A percentile compares a stretch with the other conserved stretches of the same genome.
These are phyloP conservation scores for Gonapodya prolifera DNA, from an alignment of 192 early-diverging fungal species.

Conservation along the genomic window DNA sequence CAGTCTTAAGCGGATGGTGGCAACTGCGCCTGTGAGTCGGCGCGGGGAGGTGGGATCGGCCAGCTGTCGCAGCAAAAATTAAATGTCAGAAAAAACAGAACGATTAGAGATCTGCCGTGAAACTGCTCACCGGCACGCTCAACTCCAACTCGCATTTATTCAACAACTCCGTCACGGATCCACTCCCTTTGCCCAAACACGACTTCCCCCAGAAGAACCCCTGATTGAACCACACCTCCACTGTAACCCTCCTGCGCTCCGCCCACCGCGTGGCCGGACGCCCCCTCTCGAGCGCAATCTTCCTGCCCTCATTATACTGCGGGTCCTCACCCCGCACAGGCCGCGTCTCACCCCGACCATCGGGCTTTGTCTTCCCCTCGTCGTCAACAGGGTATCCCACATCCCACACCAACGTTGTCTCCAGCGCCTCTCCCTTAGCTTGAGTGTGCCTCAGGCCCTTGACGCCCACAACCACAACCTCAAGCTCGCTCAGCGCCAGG, in stretches of 20 bases:
- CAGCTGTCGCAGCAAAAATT: constrained; percentile 27
- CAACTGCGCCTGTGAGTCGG: constrained; percentile 46
- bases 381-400: neutral
- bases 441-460: neutral
- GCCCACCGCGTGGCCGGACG: neutral
- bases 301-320: neutral
- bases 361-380: neutral
- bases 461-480: neutral
- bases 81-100: neutral
- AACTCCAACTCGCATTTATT: constrained; percentile 52
- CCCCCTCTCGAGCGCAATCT: neutral
- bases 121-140: constrained; percentile 40
- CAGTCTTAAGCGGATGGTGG: constrained; percentile 51
- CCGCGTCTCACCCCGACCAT: neutral
- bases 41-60: constrained; percentile 41
- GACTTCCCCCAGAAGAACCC: constrained; percentile 36
- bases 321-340: neutral
- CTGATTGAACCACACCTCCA: constrained; percentile 8
- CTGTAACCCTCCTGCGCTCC: neutral
- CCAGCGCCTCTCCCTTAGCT: neutral
- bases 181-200: constrained; percentile 40
- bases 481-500: neutral
- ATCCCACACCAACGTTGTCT: neutral
- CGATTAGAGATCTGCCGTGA: neutral
- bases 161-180: constrained; percentile 43